Base-by-base conservation (phyloP, 164 flowering plant genomes). In the Chimonanthus salicifolius region DNA sequence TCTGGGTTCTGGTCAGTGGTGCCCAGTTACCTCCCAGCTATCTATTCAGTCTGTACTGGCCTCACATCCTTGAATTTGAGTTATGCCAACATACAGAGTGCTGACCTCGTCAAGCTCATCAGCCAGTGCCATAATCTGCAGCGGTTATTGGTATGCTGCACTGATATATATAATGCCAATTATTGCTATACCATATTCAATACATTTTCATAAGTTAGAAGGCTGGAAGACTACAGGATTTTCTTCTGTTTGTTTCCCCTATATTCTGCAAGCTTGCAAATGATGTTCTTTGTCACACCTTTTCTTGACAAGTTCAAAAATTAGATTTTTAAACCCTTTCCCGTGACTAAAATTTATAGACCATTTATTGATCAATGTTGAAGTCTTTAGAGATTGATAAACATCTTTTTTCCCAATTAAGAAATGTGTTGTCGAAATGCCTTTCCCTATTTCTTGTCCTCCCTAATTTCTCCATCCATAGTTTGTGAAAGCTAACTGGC, bases 1-100 rank as follows among this genome's bases (percentile, higher is more conserved):
- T 94, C 99, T 73, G 99, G 97, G 18, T 89, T 94, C 73, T 94
- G 94, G 95, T 97, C 88, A 75, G 92, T 84, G 7, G 85, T 77
- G 50, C 92, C 93, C 7, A 72, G 82, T 16, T 89, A 84, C 62
- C 85, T 94, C 58, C 90, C 92, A 1, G 86, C 89, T 58, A 9
- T 89, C 16, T 87, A 85, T 80, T 74, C 94, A 15, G 71, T 83
- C 11, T 90, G 98, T 75, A 68, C 87, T 15, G 78, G 90, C 43
- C 81, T 94, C 18, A 94, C 91, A 47, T 85, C 85, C 49, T 75
- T 94, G 82, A 94, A 94, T 82, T 77, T 92, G 85, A 90, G 92
- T 73, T 87, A 94, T 80, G 90, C 97, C 21, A 72, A 83, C 9
- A 80, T 89, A 62, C 89, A 74, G 71, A 82, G 88, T 47, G 71